A percentile compares a stretch with the other conserved stretches of the same genome.
phyloP scores from a whole-genome alignment of 2,329 filamentous ascomycete species.

The Xylariaceae sp. region DNA sequence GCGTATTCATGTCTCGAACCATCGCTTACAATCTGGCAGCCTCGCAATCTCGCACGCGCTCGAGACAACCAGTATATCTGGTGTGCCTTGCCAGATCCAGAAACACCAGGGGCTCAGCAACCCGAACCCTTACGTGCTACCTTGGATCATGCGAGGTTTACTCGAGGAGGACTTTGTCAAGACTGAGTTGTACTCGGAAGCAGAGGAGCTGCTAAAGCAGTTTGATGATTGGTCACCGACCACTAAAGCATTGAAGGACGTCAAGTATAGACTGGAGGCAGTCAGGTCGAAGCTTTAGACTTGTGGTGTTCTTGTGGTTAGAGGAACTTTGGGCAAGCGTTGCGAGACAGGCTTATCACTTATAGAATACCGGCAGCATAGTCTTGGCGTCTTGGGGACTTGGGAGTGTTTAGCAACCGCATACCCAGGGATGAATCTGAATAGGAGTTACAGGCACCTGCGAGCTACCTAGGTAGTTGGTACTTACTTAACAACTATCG shows the following conservation, averaged over 20 bases:
- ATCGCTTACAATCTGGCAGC: constrained; percentile 22
- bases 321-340: too few species aligned
- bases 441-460: too few species aligned
- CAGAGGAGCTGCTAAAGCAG: constrained; percentile 68
- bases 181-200: constrained; percentile 69
- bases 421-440: too few species aligned
- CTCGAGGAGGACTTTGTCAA: constrained; percentile 88
- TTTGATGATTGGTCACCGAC: constrained; percentile 92
- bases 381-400: too few species aligned
- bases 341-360: too few species aligned
- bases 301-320: too few species aligned
- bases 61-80: constrained; percentile 55
- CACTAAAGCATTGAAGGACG: constrained; percentile 88
- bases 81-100: constrained; percentile 41
- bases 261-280: constrained; percentile 88
- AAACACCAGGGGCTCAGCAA: constrained; percentile 42
- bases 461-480: too few species aligned
- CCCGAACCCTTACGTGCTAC: constrained; percentile 81
- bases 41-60: constrained; percentile 66
- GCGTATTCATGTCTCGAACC: constrained; percentile 1
- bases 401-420: too few species aligned
- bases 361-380: too few species aligned
- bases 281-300: constrained; percentile 71
- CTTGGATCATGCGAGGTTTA: constrained; percentile 91
- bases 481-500: too few species aligned